phyloP scores from a whole-genome alignment of 768 basidiomycete genomes.

The Boletus edulis region DNA sequence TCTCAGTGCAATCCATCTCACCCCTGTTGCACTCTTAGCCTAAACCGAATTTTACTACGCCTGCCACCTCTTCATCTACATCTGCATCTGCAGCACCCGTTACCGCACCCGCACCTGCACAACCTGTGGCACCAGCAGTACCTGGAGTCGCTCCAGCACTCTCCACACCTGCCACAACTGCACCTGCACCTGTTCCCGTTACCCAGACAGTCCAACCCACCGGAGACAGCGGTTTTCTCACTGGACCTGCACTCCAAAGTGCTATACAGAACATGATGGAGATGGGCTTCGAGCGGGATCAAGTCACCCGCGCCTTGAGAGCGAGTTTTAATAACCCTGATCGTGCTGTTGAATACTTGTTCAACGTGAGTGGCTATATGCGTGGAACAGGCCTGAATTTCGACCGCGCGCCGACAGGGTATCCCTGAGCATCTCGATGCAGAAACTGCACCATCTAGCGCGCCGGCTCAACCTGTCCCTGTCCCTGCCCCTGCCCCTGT shows the following conservation, averaged over 20 bases:
- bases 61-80: conserved; percentile 26
- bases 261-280: conserved; percentile 83
- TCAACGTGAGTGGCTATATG: conserved; percentile 60
- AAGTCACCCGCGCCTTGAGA: conserved; percentile 80
- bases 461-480: conserved; percentile 39
- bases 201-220: conserved; percentile 30
- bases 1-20: not conserved
- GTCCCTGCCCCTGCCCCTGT: conserved; percentile 34
- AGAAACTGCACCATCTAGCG: conserved; percentile 35
- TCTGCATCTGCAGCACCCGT: conserved; percentile 12
- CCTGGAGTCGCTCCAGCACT: conserved; percentile 32
- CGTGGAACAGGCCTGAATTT: conserved; percentile 1
- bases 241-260: conserved; percentile 71
- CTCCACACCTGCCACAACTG: conserved; percentile 33
- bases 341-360: conserved; percentile 95
- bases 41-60: conserved; percentile 42
- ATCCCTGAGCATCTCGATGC: conserved; percentile 50
- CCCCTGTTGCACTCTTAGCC: conserved; percentile 39
- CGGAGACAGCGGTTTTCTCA: conserved; percentile 60
- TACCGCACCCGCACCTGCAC: conserved; percentile 17
- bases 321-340: conserved; percentile 98
- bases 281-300: conserved; percentile 91
- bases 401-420: conserved; percentile 48
- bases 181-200: conserved; percentile 29
- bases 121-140: conserved; percentile 27